Percentiles rank a stretch among this genome's conserved stretches.
Conservation (phyloP, 306 rosid genomes). For the Prinsepia uniflora region DNA sequence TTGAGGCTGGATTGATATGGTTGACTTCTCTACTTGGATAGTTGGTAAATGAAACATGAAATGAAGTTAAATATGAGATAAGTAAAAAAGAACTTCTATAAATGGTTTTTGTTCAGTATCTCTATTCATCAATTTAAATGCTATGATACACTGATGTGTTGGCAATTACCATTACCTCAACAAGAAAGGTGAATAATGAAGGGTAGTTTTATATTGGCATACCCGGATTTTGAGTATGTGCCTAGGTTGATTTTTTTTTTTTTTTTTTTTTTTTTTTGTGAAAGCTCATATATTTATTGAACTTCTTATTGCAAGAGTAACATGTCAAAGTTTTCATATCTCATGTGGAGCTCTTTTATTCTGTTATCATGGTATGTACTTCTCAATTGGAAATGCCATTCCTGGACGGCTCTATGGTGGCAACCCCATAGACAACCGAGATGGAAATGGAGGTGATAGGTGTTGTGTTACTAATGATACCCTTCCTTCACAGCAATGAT, state of each 20-base stretch:
- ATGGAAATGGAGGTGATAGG: constrained; percentile 87
- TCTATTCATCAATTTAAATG: not conserved
- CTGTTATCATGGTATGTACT: constrained; percentile 62
- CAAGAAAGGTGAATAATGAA: no score
- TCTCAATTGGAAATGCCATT: constrained; percentile 84
- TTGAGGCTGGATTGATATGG: constrained; percentile 5
- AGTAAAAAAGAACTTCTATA: not conserved
- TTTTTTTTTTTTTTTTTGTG: not conserved
- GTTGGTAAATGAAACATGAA: not conserved
- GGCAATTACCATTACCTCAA: not conserved
- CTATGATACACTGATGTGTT: not conserved
- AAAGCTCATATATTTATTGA: not conserved
- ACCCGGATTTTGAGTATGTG: not conserved
- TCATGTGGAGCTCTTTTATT: not conserved
- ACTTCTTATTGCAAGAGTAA: not conserved
- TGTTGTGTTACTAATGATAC: constrained; percentile 20
- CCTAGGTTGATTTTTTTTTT: not conserved
- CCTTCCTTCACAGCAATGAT: not conserved
- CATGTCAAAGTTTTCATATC: not conserved
- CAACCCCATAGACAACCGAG: constrained; percentile 57
- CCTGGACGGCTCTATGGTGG: constrained; percentile 94
- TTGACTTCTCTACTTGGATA: not conserved
- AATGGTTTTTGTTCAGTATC: not conserved
- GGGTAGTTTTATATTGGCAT: not conserved
- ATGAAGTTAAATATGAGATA: not conserved